These are phyloP conservation scores for Colletotrichum filicis DNA, from an alignment of 2,329 filamentous ascomycete species.

Conservation along the genomic window DNA sequence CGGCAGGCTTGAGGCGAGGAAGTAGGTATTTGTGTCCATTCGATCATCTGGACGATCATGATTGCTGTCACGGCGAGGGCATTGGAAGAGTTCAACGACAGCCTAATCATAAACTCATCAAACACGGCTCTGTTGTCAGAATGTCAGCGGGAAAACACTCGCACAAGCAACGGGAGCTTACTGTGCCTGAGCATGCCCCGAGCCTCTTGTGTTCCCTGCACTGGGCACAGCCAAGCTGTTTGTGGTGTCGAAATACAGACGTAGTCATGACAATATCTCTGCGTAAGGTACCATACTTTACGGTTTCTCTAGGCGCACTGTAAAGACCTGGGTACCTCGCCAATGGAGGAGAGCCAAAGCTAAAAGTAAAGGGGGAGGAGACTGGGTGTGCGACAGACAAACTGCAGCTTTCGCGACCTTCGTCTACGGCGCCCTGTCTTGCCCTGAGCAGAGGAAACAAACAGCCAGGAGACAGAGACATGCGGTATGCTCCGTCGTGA, in stretches of 20 bases:
- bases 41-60: background rate
- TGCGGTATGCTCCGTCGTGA: constrained; percentile 14
- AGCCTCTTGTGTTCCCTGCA: background rate
- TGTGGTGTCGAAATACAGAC: background rate
- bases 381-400: constrained; percentile 17
- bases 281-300: background rate
- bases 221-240: background rate
- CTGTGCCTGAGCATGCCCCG: background rate
- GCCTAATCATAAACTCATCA: background rate
- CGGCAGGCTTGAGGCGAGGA: background rate
- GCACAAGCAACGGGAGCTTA: background rate
- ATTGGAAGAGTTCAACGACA: background rate
- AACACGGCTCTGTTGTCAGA: background rate
- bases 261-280: background rate
- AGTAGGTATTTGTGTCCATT: no score
- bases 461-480: background rate
- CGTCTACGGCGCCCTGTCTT: background rate
- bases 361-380: background rate
- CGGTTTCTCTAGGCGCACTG: background rate
- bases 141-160: background rate
- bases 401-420: constrained; percentile 12
- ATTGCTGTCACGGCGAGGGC: background rate
- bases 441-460: background rate
- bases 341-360: background rate
- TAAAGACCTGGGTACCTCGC: constrained; percentile 13